Percentiles rank a stretch among this genome's conserved stretches.
phyloP scores from a whole-genome alignment of 352 stramenopile genomes.

The Phytophthora constricta region DNA sequence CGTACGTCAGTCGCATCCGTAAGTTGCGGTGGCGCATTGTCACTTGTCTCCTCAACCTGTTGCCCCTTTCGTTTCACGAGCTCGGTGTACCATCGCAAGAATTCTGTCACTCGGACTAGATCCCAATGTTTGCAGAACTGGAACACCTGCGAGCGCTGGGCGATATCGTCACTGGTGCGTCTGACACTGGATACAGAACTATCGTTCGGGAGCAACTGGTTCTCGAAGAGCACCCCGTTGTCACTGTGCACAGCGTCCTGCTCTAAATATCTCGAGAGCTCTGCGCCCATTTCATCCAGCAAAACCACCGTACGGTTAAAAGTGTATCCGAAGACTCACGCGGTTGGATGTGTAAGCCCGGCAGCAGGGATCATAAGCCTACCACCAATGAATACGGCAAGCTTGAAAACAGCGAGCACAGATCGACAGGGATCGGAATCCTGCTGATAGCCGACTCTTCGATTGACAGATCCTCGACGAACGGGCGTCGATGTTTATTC shows the following conservation, averaged over 20 bases:
- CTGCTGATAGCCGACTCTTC: neutral
- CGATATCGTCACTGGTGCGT: slow-evolving; percentile 47
- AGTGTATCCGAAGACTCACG: neutral
- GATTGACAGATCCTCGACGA: neutral
- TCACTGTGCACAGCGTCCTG: slow-evolving; percentile 46
- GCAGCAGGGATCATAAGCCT: neutral
- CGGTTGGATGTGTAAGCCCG: neutral
- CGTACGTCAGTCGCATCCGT: slow-evolving; percentile 27
- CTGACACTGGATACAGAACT: slow-evolving; percentile 24
- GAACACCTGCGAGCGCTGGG: slow-evolving; percentile 57
- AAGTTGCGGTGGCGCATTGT: slow-evolving; percentile 15
- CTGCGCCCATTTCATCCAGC: slow-evolving; percentile 41
- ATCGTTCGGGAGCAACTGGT: slow-evolving; percentile 16
- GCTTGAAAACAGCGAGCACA: neutral
- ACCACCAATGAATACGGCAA: neutral
- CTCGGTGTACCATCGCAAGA: slow-evolving; percentile 69
- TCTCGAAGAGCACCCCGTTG: slow-evolving; percentile 52
- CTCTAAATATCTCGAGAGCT: slow-evolving; percentile 51
- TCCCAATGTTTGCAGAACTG: slow-evolving; percentile 70
- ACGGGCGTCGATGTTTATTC: too few relatives aligned
- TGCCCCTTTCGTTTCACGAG: slow-evolving; percentile 32
- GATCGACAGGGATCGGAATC: neutral
- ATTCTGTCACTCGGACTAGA: slow-evolving; percentile 49
- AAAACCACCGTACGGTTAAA: neutral
- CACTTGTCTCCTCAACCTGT: slow-evolving; percentile 2